Base-by-base conservation (phyloP, 805 yeast genomes). In the Saccharomycopsis fermentans region DNA sequence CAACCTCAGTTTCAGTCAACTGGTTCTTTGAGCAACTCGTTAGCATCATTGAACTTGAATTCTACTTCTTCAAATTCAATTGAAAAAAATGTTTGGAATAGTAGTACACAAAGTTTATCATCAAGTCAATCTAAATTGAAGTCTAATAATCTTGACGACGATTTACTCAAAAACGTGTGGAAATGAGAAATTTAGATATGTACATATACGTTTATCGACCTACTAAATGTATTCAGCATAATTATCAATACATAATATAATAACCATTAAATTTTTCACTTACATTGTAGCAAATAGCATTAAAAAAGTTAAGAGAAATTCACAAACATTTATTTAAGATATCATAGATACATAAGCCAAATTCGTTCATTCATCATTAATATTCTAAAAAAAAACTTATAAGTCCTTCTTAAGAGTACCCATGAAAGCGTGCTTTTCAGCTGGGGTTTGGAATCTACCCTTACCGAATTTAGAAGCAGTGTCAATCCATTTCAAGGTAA, bases 391-490 rank as follows among this genome's bases (percentile, higher is more conserved):
- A 29, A 32, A 52, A 52, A 52, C 55, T 35, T 54, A 54, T 76
- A 89, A 84, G 80, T 91, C 97, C 86, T 89, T 91, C 96, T 94
- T 94, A 78, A 94, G 87, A 75, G 99, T 92, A 83, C 99, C 99
- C 83, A 91, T 73, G 92, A 94, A 94, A 76, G 99, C 96, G 76
- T 86, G 90, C 91, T 95, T 95, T 86, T 94, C 99, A 78, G 97
- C 98, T 73, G 97, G 96, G 74, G 99, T 94, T 84, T 94, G 99
- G 98, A 94, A 94, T 87, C 99, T 94, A 85, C 99, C 62, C 90
- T 94, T 95, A 87, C 99, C 99, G 91, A 94, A 94, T 82, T 92
- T 91, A 74, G 99, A 94, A 76, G 99, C 96, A 73, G 99, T 94
- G 80, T 94, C 99, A 77, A 94, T 94, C 99, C 98, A 94, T 82